phyloP scores from a whole-genome alignment of 805 yeast species.

The Metschnikowia amazonensis region DNA sequence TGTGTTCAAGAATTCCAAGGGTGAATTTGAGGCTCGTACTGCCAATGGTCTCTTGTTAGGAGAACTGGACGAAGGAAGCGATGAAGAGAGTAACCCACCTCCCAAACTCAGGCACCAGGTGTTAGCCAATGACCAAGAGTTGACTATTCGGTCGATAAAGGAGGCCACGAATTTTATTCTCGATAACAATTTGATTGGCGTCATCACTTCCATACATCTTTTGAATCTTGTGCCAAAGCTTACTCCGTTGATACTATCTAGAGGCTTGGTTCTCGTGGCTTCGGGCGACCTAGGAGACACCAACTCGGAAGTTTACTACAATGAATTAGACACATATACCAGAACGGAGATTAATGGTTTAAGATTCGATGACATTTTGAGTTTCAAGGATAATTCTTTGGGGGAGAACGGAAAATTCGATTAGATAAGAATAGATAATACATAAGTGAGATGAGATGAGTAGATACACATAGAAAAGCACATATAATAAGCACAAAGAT shows the following conservation, averaged over 20 bases:
- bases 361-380: constrained; percentile 57
- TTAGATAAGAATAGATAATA: no score
- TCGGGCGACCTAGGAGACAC: constrained; percentile 39
- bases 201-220: constrained; percentile 70
- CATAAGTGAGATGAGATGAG: background rate
- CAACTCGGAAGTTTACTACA: constrained; percentile 16
- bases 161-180: constrained; percentile 80
- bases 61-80: constrained; percentile 11
- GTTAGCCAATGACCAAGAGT: constrained; percentile 34
- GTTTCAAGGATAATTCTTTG: constrained; percentile 50
- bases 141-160: constrained; percentile 62
- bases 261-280: constrained; percentile 84
- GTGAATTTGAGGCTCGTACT: constrained; percentile 37
- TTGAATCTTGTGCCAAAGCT: constrained; percentile 71
- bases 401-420: background rate
- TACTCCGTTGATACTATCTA: constrained; percentile 67
- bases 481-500: no score
- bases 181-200: constrained; percentile 78
- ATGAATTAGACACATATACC: constrained; percentile 35
- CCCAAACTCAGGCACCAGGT: constrained; percentile 17
- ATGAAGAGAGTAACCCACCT: constrained; percentile 2
- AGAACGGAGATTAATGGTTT: constrained; percentile 61
- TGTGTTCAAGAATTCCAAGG: constrained; percentile 25
- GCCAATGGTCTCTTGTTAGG: constrained; percentile 40
- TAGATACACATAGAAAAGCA: no score